Evolutionary conservation across 2,329 filamentous ascomycete species (phyloP).

Genomic region (Thielaviopsis musarum): DNA sequence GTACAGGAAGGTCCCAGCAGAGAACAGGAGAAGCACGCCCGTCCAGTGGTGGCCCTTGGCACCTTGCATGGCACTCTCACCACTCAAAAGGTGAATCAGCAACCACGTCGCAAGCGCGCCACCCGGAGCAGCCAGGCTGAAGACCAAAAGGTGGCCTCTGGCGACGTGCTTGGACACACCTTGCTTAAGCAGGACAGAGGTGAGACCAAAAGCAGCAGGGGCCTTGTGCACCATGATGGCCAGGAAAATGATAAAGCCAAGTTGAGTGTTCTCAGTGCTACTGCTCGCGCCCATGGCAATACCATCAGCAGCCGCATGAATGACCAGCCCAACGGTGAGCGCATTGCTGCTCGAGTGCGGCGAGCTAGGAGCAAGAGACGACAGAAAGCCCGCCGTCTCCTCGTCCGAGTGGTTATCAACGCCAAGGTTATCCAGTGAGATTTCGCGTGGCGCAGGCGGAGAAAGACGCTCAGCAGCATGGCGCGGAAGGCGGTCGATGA

Average conservation of each 20-base stretch:
- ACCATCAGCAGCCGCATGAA: conserved; percentile 86
- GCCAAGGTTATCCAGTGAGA: conserved; percentile 70
- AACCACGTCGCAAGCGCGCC: conserved; percentile 76
- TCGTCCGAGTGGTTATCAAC: conserved; percentile 29
- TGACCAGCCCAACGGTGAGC: conserved; percentile 89
- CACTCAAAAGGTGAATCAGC: conserved; percentile 56
- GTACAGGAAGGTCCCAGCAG: conserved; percentile 87
- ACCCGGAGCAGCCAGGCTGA: conserved; percentile 76
- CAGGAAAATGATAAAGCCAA: conserved; percentile 84
- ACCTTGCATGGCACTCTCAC: conserved; percentile 41
- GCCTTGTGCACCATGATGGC: conserved; percentile 98
- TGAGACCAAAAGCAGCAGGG: conserved; percentile 86
- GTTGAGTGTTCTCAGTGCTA: conserved; percentile 50
- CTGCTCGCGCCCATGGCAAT: conserved; percentile 90
- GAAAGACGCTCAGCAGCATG: conserved; percentile 49
- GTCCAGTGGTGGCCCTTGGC: conserved; percentile 69
- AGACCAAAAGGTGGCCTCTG: conserved; percentile 70
- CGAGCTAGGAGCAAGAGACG: conserved; percentile 38
- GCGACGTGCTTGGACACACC: conserved; percentile 76
- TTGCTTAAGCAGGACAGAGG: conserved; percentile 76
- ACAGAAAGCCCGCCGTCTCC: conserved; percentile 41
- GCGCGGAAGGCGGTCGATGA: conserved; percentile 72
- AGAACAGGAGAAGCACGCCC: conserved; percentile 85
- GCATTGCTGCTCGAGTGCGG: conserved; percentile 48
- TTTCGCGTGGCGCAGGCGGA: conserved; percentile 58